Base-by-base conservation (phyloP, 2,329 filamentous ascomycete genomes). In the Verticillium albo-atrum region DNA sequence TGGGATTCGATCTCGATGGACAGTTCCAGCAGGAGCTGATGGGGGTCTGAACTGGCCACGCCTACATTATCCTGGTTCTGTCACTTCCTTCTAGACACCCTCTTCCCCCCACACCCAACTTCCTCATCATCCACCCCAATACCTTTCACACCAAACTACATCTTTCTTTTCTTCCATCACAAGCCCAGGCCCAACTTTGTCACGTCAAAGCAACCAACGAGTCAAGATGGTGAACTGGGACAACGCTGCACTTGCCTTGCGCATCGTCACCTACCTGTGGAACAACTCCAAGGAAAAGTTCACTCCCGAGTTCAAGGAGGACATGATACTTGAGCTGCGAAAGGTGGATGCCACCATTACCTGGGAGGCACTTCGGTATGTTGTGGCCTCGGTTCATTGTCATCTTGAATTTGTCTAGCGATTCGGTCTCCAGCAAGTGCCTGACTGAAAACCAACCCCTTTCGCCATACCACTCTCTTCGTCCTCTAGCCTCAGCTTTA, bases 351-450 rank as follows among this genome's bases (percentile, higher is more conserved):
- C 73, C 56, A 60, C 62, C 6, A 73, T 75, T n/a, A 75, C 74
- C 3, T 81, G 77, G 76, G 74, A 81, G 30, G 75, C 68, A 1
- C 71, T 81, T 55, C 76, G 79, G 79, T 80, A 72, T 51, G 75
- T 70, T 12, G 20, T 50, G 58, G 34, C 50, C 47, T 57, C 34
- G 57, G n/a, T 58, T 60, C 54, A 37, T 63, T 17, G 51, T 56
- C 27, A 59, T 25, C 35, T 52, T 12, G 25, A 25, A 35, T 42
- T 20, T 56, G 6, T 56, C 23, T 35, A 58, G 20, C 23, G 32
- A 58, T 17, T 56, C 12, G 7, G 56, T 62, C 35, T 25, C 42
- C 14, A 12, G 50, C 26, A 32, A 12, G 35, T 53, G 30, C 20
- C 42, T n/a, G 32, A 27, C 7, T 27, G 20, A 50, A 59, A 32